A percentile compares a stretch with the other conserved stretches of the same genome.
These are phyloP conservation scores for Penicillium digitatum DNA, from an alignment of 2,329 filamentous ascomycete genomes.

Conservation along the genomic window DNA sequence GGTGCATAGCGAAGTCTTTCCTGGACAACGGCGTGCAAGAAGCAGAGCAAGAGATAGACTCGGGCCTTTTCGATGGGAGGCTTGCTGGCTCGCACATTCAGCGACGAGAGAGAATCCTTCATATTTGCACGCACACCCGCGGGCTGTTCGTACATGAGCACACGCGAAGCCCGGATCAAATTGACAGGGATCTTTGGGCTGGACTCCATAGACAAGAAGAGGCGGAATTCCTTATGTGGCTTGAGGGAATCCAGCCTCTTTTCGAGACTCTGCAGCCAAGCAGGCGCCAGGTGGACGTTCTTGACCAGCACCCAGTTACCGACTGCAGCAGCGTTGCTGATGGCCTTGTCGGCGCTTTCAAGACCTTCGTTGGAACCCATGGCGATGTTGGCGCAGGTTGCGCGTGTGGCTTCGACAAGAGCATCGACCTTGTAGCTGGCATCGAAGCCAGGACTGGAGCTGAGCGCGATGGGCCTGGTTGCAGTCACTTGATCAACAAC, in stretches of 20 bases:
- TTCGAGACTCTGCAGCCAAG: slow-evolving; percentile 94
- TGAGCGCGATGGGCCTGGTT: slow-evolving; percentile 80
- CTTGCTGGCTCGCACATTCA: slow-evolving; percentile 71
- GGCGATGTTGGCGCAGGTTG: slow-evolving; percentile 90
- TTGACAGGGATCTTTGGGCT: slow-evolving; percentile 97
- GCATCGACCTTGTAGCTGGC: slow-evolving; percentile 98
- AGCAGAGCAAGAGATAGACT: slow-evolving; percentile 84
- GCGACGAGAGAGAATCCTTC: slow-evolving; percentile 88
- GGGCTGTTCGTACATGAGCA: slow-evolving; percentile 97
- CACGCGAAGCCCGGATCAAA: slow-evolving; percentile 82
- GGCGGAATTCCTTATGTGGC: slow-evolving; percentile 83
- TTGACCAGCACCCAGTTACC: slow-evolving; percentile 97
- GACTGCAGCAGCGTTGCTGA: slow-evolving; percentile 83
- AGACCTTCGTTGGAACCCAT: slow-evolving; percentile 98
- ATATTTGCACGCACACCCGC: slow-evolving; percentile 96
- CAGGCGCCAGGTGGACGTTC: slow-evolving; percentile 94
- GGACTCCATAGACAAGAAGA: slow-evolving; percentile 97
- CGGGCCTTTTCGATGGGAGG: slow-evolving; percentile 86
- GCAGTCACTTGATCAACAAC: slow-evolving; percentile 81
- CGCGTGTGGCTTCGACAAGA: slow-evolving; percentile 76
- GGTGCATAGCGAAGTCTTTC: slow-evolving; percentile 92
- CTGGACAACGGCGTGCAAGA: slow-evolving; percentile 93
- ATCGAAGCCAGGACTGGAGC: slow-evolving; percentile 94
- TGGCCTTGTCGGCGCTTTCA: slow-evolving; percentile 89
- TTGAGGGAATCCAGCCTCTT: slow-evolving; percentile 95